A percentile compares a stretch with the other conserved stretches of the same genome.
Evolutionary conservation across 75 land plant genomes (phyloP).

Genomic region (Sequoia sempervirens): DNA sequence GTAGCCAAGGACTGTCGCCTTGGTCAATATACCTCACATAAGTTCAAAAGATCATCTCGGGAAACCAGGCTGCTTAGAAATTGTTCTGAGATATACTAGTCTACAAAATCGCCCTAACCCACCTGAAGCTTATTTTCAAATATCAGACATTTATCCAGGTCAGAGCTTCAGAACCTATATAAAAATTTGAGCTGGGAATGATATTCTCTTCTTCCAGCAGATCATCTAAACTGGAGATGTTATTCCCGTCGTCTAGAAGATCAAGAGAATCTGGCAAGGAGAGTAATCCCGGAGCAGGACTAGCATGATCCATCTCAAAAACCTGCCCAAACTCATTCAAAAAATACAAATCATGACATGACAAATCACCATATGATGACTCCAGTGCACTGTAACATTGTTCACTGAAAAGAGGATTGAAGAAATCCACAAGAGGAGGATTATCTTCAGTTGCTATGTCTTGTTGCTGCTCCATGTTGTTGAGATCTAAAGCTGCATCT

Average conservation of each 20-base stretch:
- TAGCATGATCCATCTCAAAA: constrained; percentile 1
- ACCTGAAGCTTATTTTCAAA: neutral
- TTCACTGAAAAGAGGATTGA: neutral
- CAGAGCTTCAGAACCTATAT: constrained; percentile 3
- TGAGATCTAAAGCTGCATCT: neutral
- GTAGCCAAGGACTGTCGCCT: constrained; percentile 5
- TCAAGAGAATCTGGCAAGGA: constrained; percentile 9
- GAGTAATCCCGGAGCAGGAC: neutral
- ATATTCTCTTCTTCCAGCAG: neutral
- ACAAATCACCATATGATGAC: neutral
- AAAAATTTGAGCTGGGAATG: neutral
- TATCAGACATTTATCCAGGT: constrained; percentile 1
- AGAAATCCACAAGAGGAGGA: neutral
- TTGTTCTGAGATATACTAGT: neutral
- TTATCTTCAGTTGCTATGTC: neutral
- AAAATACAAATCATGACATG: constrained; percentile 2
- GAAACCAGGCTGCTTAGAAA: neutral
- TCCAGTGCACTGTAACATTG: constrained; percentile 3
- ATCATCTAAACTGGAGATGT: neutral
- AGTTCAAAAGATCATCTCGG: neutral
- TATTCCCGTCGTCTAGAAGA: neutral
- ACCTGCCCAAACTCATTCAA: constrained; percentile 12
- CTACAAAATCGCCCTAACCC: neutral
- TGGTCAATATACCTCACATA: neutral
- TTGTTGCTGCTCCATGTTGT: neutral